Evolutionary conservation across 1,284 basidiomycete species (phyloP).

Genomic region (Puccinia coronata): DNA sequence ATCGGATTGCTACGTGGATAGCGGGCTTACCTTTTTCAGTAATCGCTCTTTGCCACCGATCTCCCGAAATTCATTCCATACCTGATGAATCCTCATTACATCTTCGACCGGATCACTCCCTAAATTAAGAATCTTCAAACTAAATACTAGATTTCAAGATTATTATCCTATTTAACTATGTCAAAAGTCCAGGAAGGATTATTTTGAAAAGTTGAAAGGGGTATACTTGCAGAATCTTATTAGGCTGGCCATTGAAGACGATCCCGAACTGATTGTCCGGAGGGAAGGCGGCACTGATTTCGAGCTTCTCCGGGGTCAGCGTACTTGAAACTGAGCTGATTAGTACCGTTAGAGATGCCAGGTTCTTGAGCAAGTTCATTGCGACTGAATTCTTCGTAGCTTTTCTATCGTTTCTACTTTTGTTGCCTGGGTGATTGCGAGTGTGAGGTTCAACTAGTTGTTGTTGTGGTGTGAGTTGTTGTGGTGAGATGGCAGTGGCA

Average conservation of each 20-base stretch:
- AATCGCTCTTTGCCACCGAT: slow-evolving; percentile 48
- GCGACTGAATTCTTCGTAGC: not conserved
- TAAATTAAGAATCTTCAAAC: slow-evolving; percentile 39
- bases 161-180: slow-evolving; percentile 9
- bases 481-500: too few relatives aligned
- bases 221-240: slow-evolving; percentile 42
- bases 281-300: slow-evolving; percentile 43
- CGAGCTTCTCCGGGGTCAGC: slow-evolving; percentile 43
- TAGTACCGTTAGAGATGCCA: not conserved
- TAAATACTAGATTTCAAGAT: slow-evolving; percentile 25
- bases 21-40: not conserved
- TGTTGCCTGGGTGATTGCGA: not conserved
- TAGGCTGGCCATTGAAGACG: slow-evolving; percentile 49
- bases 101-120: slow-evolving; percentile 41
- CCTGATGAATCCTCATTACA: slow-evolving; percentile 45
- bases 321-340: not conserved
- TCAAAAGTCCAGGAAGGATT: too few relatives aligned
- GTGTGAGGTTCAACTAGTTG: not conserved
- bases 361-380: not conserved
- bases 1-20: too few relatives aligned
- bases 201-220: not conserved
- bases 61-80: slow-evolving; percentile 48
- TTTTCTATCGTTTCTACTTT: too few relatives aligned
- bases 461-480: too few relatives aligned
- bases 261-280: slow-evolving; percentile 43